phyloP scores from a whole-genome alignment of 2,329 filamentous ascomycete genomes.

The Beauveria brongniartii region DNA sequence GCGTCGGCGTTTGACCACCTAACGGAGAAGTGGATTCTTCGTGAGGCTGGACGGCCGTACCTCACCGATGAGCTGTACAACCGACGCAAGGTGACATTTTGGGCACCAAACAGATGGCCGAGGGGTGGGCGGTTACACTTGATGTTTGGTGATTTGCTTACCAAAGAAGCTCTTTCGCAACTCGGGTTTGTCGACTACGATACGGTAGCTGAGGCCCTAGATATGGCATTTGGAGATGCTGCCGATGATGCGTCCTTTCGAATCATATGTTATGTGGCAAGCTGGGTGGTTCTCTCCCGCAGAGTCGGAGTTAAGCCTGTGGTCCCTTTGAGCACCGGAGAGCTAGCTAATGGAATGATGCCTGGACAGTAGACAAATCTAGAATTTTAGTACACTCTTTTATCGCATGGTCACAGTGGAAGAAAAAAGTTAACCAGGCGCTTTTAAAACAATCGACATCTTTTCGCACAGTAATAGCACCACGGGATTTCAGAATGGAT shows the following conservation, averaged over 20 bases:
- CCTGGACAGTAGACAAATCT: too few species aligned
- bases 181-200: background rate
- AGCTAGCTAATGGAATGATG: too few species aligned
- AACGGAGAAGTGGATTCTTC: slow-evolving; percentile 42
- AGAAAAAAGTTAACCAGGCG: too few species aligned
- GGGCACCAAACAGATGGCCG: slow-evolving; percentile 34
- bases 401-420: too few species aligned
- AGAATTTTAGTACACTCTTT: too few species aligned
- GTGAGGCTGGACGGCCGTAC: slow-evolving; percentile 40
- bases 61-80: slow-evolving; percentile 44
- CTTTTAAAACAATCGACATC: slow-evolving; percentile 8
- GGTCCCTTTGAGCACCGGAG: too few species aligned
- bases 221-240: background rate
- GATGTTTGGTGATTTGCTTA: slow-evolving; percentile 24
- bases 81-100: slow-evolving; percentile 39
- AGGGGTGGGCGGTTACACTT: slow-evolving; percentile 34
- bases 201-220: background rate
- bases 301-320: too few species aligned
- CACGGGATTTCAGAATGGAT: slow-evolving; percentile 13
- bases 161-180: slow-evolving; percentile 8
- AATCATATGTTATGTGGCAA: too few species aligned
- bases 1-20: slow-evolving; percentile 17
- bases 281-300: too few species aligned
- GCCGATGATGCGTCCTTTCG: background rate
- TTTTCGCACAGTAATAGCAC: slow-evolving; percentile 13